Evolutionary conservation across 495 filamentous ascomycete genomes (phyloP).

Genomic region (Elaphomyces granulatus): DNA sequence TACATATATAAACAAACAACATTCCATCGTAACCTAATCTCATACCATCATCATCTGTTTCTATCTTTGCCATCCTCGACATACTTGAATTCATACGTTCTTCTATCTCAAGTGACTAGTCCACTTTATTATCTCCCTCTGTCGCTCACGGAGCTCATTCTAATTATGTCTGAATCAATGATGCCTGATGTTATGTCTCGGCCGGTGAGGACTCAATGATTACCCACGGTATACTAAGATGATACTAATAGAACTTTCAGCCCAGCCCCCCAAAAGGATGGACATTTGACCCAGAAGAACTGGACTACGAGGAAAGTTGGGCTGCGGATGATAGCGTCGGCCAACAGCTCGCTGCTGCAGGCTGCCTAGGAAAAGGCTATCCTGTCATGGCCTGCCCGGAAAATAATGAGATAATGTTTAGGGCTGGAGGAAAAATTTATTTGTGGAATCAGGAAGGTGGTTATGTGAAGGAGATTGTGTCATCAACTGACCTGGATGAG

Average conservation of each 20-base stretch:
- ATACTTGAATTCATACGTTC: too few species aligned
- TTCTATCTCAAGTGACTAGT: too few species aligned
- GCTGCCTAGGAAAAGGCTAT: neutral
- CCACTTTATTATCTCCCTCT: too few species aligned
- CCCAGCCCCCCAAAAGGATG: neutral
- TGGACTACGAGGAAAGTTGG: constrained; percentile 1
- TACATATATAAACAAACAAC: too few species aligned
- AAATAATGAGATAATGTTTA: neutral
- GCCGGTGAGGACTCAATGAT: too few species aligned
- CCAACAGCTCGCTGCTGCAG: neutral
- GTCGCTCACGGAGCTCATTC: constrained; percentile 5
- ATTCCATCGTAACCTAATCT: too few species aligned
- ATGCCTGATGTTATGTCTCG: too few species aligned
- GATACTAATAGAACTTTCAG: constrained; percentile 1
- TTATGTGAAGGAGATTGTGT: neutral
- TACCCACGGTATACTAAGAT: too few species aligned
- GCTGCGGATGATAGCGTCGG: neutral
- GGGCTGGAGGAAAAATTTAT: neutral
- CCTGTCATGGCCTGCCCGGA: constrained; percentile 1
- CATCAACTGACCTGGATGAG: neutral
- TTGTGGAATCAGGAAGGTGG: neutral
- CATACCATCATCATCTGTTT: too few species aligned
- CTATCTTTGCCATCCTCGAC: too few species aligned
- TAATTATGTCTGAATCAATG: constrained; percentile 1
- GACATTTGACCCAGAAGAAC: constrained; percentile 1